Conservation (phyloP, 768 basidiomycete species). For the Phlegmacium glaucopus region DNA sequence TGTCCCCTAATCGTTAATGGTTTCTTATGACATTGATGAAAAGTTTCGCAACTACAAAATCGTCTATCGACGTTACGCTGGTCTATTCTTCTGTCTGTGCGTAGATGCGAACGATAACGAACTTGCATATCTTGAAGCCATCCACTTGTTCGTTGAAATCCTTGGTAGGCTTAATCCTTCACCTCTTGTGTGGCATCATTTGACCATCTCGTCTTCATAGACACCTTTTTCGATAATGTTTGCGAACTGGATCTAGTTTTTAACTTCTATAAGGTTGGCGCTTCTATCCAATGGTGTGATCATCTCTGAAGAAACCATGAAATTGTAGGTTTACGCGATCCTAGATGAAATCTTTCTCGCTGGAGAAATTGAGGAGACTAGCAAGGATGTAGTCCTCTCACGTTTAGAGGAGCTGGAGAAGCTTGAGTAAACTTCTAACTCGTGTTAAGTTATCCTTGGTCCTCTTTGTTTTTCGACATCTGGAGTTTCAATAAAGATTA, state of each 20-base stretch:
- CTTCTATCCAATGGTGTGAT: not conserved
- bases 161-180: conserved; percentile 57
- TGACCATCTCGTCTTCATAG: conserved; percentile 34
- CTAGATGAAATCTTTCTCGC: conserved; percentile 98
- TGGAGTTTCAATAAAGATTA: too few species aligned
- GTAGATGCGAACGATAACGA: conserved; percentile 99
- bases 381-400: conserved; percentile 91
- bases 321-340: conserved; percentile 86
- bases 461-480: not conserved
- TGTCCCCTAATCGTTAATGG: not conserved
- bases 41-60: conserved; percentile 98
- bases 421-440: conserved; percentile 55
- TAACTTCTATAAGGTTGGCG: conserved; percentile 85
- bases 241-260: conserved; percentile 98
- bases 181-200: not conserved
- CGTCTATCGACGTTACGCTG: conserved; percentile 95
- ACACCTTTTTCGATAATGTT: conserved; percentile 98
- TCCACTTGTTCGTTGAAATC: conserved; percentile 97
- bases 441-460: conserved; percentile 9
- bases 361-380: conserved; percentile 97
- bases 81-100: conserved; percentile 96
- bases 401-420: conserved; percentile 92
- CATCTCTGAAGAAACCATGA: not conserved
- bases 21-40: not conserved
- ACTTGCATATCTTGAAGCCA: conserved; percentile 94